These are phyloP conservation scores for Ascochyta viciae-villosae DNA, from an alignment of 2,329 filamentous ascomycete genomes.

Conservation along the genomic window DNA sequence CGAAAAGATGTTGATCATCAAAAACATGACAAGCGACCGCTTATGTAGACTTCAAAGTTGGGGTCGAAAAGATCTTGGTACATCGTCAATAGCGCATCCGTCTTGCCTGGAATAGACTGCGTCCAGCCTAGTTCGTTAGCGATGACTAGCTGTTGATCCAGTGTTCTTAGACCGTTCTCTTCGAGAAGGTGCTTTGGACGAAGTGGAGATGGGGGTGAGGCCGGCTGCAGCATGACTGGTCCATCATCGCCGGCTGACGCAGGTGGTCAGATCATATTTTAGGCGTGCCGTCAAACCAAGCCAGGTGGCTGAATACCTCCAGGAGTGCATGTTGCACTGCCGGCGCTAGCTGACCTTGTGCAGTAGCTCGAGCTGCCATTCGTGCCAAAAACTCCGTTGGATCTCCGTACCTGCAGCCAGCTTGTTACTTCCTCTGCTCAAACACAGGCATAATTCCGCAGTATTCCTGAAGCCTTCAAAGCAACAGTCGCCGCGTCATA, in stretches of 20 bases:
- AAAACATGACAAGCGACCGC: neutral
- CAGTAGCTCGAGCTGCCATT: neutral
- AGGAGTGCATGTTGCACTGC: neutral
- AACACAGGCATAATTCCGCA: no score
- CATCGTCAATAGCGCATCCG: neutral
- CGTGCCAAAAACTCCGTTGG: neutral
- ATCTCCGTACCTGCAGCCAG: conserved; percentile 4
- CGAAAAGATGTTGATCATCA: neutral
- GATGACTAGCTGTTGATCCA: neutral
- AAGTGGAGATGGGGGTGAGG: neutral
- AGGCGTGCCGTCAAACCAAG: conserved; percentile 1
- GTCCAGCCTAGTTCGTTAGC: neutral
- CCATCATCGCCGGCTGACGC: neutral
- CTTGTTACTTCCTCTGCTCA: neutral
- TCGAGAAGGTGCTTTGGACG: neutral
- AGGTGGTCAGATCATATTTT: neutral
- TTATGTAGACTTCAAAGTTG: neutral
- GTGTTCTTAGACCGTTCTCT: neutral
- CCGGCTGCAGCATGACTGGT: neutral
- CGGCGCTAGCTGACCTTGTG: neutral
- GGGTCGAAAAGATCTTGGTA: neutral
- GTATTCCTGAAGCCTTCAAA: no score
- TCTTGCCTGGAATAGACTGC: neutral
- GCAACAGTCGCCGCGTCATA: no score
- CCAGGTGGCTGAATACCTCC: neutral